Percentiles rank a stretch among this genome's conserved stretches.
Conservation (phyloP, 2,329 filamentous ascomycete species). For the Bipolaris bicolor region DNA sequence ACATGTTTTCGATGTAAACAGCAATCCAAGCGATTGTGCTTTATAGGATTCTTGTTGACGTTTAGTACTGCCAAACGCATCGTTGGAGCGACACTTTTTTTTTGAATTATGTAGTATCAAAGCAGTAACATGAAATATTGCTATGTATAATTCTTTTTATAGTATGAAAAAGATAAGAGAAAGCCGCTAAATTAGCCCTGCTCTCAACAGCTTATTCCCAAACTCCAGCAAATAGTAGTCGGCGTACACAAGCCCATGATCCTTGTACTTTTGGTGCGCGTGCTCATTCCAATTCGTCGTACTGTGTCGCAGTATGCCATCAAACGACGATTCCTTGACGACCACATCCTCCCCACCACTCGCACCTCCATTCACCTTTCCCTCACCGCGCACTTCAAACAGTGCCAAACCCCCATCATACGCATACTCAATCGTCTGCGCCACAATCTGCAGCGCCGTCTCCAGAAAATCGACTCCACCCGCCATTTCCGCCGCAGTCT, state of each 20-base stretch:
- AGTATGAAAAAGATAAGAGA: not conserved
- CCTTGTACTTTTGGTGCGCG: constrained; percentile 53
- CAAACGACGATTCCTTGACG: constrained; percentile 39
- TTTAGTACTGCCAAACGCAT: not conserved
- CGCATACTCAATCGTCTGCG: constrained; percentile 40
- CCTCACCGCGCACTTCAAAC: constrained; percentile 23
- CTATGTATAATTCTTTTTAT: not conserved
- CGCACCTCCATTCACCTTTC: constrained; percentile 19
- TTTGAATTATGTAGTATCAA: too few relatives aligned
- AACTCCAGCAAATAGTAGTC: constrained; percentile 58
- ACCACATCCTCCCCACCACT: not conserved
- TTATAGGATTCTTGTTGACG: not conserved
- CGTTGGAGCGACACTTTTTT: too few relatives aligned
- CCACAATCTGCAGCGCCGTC: constrained; percentile 30
- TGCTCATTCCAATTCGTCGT: constrained; percentile 58
- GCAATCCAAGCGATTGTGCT: not conserved
- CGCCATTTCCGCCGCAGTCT: constrained; percentile 1
- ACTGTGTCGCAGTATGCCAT: constrained; percentile 55
- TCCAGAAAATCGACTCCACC: constrained; percentile 17
- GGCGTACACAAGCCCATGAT: constrained; percentile 59
- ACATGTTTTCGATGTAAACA: not conserved
- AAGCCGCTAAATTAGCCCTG: constrained; percentile 30
- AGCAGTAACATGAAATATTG: too few relatives aligned
- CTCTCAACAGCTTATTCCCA: constrained; percentile 55
- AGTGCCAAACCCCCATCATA: constrained; percentile 37